Evolutionary conservation across 2,329 filamentous ascomycete genomes (phyloP).

Genomic region (Fusarium pseudograminearum): DNA sequence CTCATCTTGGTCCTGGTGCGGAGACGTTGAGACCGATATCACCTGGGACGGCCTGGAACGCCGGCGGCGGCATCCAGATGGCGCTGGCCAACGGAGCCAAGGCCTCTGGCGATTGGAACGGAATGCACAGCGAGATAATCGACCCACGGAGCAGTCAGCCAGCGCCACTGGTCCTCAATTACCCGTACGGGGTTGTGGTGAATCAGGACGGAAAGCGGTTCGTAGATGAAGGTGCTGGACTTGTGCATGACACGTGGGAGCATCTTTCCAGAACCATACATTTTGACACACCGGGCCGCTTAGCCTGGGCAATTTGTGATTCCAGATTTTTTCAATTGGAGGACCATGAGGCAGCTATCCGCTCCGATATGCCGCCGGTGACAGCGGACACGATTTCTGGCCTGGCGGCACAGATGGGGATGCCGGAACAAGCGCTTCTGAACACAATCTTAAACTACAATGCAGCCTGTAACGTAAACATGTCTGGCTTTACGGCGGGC

Average conservation of each 20-base stretch:
- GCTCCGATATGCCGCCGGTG: conserved; percentile 12
- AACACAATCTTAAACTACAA: conserved; percentile 12
- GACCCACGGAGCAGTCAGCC: conserved; percentile 14
- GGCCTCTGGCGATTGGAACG: conserved; percentile 10
- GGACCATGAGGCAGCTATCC: conserved; percentile 16
- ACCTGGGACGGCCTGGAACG: conserved; percentile 14
- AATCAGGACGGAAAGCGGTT: conserved; percentile 15
- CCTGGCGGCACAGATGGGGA: conserved; percentile 13
- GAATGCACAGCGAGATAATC: conserved; percentile 13
- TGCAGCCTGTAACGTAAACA: conserved; percentile 13
- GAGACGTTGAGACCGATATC: conserved; percentile 16
- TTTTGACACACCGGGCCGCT: conserved; percentile 14
- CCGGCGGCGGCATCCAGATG: conserved; percentile 16
- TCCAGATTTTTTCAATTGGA: conserved; percentile 14
- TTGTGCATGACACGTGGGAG: conserved; percentile 15
- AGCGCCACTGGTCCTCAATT: conserved; percentile 15
- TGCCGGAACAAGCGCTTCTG: conserved; percentile 14
- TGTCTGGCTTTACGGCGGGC: conserved; percentile 12
- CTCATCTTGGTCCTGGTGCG: conserved; percentile 20
- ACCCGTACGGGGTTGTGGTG: conserved; percentile 14
- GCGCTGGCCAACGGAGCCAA: conserved; percentile 18
- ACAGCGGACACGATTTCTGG: conserved; percentile 14
- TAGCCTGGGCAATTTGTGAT: conserved; percentile 18
- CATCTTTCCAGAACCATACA: conserved; percentile 18
- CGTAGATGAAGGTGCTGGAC: conserved; percentile 16